Conservation (phyloP, 148 eudicot genomes). For the Fallopia convolvulus region DNA sequence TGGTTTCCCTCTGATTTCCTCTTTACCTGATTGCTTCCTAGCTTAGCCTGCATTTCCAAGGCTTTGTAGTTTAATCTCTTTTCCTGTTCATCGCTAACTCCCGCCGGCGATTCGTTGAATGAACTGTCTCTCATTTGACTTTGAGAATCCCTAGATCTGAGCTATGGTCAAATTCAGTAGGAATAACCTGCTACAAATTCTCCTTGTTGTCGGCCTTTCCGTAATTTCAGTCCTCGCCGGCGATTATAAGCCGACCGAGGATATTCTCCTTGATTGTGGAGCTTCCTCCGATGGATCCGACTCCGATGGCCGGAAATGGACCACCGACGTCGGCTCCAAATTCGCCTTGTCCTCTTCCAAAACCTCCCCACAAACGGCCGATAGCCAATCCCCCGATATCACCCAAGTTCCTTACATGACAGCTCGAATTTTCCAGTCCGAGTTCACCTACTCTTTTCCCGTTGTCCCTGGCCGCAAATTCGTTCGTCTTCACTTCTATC, state of each 20-base stretch:
- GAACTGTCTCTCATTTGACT: background rate
- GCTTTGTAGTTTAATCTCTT: background rate
- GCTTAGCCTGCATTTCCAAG: background rate
- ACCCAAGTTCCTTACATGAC: slow-evolving; percentile 70
- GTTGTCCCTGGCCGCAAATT: slow-evolving; percentile 74
- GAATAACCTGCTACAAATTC: background rate
- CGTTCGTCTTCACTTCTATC: slow-evolving; percentile 73
- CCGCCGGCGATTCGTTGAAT: background rate
- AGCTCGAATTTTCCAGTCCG: slow-evolving; percentile 55
- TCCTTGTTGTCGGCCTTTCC: slow-evolving; percentile 12
- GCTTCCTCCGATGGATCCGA: slow-evolving; percentile 33
- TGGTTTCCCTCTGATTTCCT: background rate
- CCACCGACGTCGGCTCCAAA: slow-evolving; percentile 51
- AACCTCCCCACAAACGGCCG: slow-evolving; percentile 39
- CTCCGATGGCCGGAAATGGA: slow-evolving; percentile 56
- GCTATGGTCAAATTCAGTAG: background rate
- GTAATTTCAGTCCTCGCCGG: slow-evolving; percentile 23
- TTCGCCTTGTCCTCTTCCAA: slow-evolving; percentile 31
- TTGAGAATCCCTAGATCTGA: slow-evolving; percentile 1
- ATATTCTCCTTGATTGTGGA: slow-evolving; percentile 46
- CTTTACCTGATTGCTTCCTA: slow-evolving; percentile 1
- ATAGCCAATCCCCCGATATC: slow-evolving; percentile 51
- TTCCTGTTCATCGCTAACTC: background rate
- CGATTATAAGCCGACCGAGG: slow-evolving; percentile 45
- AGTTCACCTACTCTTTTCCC: slow-evolving; percentile 64